These are phyloP conservation scores for Wickerhamiella shivajii DNA, from an alignment of 805 yeast genomes.

Conservation along the genomic window DNA sequence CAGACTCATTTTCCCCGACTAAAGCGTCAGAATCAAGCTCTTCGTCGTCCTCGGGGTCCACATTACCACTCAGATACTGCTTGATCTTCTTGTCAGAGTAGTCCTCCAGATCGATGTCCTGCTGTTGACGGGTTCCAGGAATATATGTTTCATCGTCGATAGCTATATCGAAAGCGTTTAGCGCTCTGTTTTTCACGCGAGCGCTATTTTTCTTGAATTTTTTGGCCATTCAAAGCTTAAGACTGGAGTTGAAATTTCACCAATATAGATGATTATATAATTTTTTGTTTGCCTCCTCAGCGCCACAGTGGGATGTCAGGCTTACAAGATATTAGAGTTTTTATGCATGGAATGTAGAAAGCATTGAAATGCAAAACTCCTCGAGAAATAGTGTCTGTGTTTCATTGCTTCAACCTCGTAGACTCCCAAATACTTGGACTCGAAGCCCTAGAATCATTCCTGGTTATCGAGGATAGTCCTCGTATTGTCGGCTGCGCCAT, in stretches of 20 bases:
- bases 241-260: constrained; percentile 4
- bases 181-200: constrained; percentile 25
- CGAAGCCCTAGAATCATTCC: too few species aligned
- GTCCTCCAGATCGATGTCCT: constrained; percentile 24
- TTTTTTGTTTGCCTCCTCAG: too few species aligned
- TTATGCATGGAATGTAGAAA: too few species aligned
- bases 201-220: constrained; percentile 1
- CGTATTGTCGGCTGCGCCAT: too few species aligned
- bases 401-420: too few species aligned
- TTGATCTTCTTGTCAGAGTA: constrained; percentile 22
- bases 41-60: constrained; percentile 25
- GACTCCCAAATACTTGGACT: too few species aligned
- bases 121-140: constrained; percentile 20
- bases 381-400: too few species aligned
- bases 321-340: too few species aligned
- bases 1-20: constrained; percentile 62
- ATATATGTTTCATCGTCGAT: constrained; percentile 26
- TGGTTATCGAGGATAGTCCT: too few species aligned
- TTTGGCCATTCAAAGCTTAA: background rate
- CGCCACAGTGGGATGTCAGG: too few species aligned
- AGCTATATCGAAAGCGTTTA: constrained; percentile 40
- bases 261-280: constrained; percentile 3
- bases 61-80: constrained; percentile 21
- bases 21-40: constrained; percentile 79
- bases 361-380: too few species aligned